Percentiles rank a stretch among this genome's conserved stretches.
phyloP scores from a whole-genome alignment of 148 eudicot species.

The Arbutus unedo region DNA sequence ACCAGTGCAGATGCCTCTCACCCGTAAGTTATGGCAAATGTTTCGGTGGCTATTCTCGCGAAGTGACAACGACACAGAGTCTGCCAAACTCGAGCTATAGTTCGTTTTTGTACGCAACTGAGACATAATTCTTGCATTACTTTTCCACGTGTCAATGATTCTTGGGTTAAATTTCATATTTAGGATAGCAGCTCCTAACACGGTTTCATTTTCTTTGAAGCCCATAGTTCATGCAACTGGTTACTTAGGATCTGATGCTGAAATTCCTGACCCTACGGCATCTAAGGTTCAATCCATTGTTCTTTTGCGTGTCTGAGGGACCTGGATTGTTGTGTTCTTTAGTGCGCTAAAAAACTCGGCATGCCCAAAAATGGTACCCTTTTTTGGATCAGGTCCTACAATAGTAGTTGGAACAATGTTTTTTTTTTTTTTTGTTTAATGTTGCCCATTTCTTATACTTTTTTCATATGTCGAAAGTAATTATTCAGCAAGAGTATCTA shows the following conservation, averaged over 20 bases:
- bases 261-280: neutral
- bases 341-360: too few species aligned
- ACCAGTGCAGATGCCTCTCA: conserved; percentile 20
- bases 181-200: neutral
- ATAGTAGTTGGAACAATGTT: neutral
- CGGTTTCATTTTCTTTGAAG: neutral
- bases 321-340: neutral
- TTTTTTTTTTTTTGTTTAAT: too few species aligned
- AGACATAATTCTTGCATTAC: neutral
- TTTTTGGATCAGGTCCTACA: neutral
- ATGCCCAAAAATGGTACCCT: too few species aligned
- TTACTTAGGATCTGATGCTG: neutral
- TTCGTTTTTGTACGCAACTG: neutral
- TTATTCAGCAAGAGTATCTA: too few species aligned
- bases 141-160: conserved; percentile 1
- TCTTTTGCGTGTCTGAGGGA: neutral
- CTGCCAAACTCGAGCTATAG: conserved; percentile 51
- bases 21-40: conserved; percentile 42
- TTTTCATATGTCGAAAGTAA: too few species aligned
- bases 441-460: too few species aligned
- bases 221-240: neutral
- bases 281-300: neutral
- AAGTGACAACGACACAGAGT: conserved; percentile 24
- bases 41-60: conserved; percentile 54
- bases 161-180: conserved; percentile 7